Percentiles rank a stretch among this genome's conserved stretches.
Conservation (phyloP, 495 filamentous ascomycete species). For the Evansstolkia leycettana region DNA sequence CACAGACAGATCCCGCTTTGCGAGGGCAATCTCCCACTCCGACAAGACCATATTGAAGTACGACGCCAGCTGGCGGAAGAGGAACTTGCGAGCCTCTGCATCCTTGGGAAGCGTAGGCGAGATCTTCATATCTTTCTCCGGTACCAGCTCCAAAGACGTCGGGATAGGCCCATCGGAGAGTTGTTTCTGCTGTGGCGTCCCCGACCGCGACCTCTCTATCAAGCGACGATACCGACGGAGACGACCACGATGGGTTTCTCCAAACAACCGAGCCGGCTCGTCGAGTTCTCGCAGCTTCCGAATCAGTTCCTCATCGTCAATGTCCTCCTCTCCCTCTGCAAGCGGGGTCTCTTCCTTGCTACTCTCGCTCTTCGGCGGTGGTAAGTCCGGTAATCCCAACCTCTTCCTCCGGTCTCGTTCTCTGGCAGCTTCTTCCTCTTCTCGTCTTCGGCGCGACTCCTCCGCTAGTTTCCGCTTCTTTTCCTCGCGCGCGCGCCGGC, state of each 20-base stretch:
- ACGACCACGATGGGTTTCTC: conserved; percentile 59
- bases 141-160: conserved; percentile 61
- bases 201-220: conserved; percentile 28
- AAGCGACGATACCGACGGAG: conserved; percentile 57
- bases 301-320: conserved; percentile 59
- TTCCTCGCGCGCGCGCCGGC: conserved; percentile 56
- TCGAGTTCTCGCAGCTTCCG: conserved; percentile 54
- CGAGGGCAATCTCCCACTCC: conserved; percentile 77
- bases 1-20: conserved; percentile 47
- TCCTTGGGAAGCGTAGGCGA: conserved; percentile 44
- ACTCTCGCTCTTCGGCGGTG: conserved; percentile 11
- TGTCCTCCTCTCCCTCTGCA: conserved; percentile 46
- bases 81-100: conserved; percentile 42
- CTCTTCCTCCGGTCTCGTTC: conserved; percentile 43
- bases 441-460: conserved; percentile 54
- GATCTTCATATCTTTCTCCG: conserved; percentile 81
- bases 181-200: conserved; percentile 39
- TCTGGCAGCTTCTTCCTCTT: conserved; percentile 51
- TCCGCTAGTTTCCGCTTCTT: conserved; percentile 73
- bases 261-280: conserved; percentile 69
- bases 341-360: conserved; percentile 25
- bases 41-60: conserved; percentile 88
- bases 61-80: conserved; percentile 78
- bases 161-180: conserved; percentile 51
- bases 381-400: conserved; percentile 63